These are phyloP conservation scores for Phytopythium cucurbitacearum DNA, from an alignment of 352 stramenopile genomes.

Conservation along the genomic window DNA sequence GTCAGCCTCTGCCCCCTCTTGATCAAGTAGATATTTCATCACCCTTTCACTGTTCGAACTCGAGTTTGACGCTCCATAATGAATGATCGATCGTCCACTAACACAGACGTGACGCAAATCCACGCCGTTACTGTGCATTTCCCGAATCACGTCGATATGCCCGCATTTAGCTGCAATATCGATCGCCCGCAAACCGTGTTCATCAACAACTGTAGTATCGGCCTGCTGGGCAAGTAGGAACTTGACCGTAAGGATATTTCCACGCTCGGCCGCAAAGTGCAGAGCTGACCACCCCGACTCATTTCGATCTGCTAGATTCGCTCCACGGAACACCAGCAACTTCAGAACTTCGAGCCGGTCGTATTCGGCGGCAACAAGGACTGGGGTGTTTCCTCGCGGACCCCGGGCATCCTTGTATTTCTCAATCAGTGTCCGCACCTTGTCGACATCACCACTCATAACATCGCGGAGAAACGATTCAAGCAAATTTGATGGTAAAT, in stretches of 20 bases:
- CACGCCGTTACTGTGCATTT: conserved; percentile 32
- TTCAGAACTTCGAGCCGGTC: conserved; percentile 3
- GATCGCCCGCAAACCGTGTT: neutral
- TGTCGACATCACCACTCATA: neutral
- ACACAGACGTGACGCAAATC: neutral
- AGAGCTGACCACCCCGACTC: conserved; percentile 3
- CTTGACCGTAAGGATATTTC: neutral
- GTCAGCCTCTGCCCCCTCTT: neutral
- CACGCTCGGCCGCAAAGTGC: conserved; percentile 2
- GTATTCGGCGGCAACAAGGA: conserved; percentile 3
- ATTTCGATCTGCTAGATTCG: conserved; percentile 1
- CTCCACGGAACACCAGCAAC: conserved; percentile 3
- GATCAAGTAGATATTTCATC: neutral
- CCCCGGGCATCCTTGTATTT: conserved; percentile 2
- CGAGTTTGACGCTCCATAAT: conserved; percentile 2
- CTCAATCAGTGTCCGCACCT: neutral
- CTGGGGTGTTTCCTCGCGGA: neutral
- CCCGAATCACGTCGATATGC: conserved; percentile 30
- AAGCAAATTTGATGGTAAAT: too few species aligned
- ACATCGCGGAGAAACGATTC: conserved; percentile 3
- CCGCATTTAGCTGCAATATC: neutral
- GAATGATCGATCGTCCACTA: neutral
- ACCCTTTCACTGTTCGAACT: neutral
- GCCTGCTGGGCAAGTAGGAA: conserved; percentile 1
- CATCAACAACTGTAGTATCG: neutral